Percentiles rank a stretch among this genome's conserved stretches.
Conservation (phyloP, 2,329 filamentous ascomycete genomes). For the Rutstroemia sp. region DNA sequence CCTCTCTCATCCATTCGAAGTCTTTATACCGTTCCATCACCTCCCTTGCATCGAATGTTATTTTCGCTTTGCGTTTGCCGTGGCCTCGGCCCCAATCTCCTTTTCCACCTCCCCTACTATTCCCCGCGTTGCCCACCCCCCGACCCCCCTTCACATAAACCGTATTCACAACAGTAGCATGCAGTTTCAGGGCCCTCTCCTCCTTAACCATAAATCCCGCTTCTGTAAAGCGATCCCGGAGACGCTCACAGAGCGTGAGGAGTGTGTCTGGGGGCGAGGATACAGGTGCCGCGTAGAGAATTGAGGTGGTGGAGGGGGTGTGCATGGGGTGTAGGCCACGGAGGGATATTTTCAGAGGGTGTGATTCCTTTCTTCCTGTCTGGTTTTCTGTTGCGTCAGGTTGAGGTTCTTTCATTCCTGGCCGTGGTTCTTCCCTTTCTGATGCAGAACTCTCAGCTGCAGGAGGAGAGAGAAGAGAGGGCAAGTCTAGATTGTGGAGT, state of each 20-base stretch:
- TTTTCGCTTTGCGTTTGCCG: constrained; percentile 17
- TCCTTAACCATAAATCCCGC: constrained; percentile 51
- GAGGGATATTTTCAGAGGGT: constrained; percentile 28
- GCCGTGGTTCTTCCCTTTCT: not conserved
- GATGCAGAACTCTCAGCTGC: not conserved
- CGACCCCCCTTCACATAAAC: constrained; percentile 50
- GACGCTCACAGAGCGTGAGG: constrained; percentile 46
- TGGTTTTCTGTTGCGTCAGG: too few species aligned
- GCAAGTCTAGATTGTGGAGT: constrained; percentile 39
- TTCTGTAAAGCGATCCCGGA: constrained; percentile 47
- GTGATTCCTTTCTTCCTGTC: too few species aligned
- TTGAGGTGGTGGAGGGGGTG: constrained; percentile 42
- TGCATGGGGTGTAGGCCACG: constrained; percentile 57
- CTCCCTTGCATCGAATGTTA: constrained; percentile 45
- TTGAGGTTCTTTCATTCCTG: not conserved
- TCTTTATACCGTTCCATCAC: constrained; percentile 54
- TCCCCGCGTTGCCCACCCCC: too few species aligned
- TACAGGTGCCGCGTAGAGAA: constrained; percentile 62
- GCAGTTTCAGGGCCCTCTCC: constrained; percentile 59
- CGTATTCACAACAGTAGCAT: constrained; percentile 83
- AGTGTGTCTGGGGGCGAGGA: constrained; percentile 37
- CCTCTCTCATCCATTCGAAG: constrained; percentile 62
- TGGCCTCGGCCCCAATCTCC: constrained; percentile 21
- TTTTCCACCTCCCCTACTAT: not conserved
- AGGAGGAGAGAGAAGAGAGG: constrained; percentile 25